phyloP scores from a whole-genome alignment of 2,329 filamentous ascomycete genomes.

The Epichloe sibirici region DNA sequence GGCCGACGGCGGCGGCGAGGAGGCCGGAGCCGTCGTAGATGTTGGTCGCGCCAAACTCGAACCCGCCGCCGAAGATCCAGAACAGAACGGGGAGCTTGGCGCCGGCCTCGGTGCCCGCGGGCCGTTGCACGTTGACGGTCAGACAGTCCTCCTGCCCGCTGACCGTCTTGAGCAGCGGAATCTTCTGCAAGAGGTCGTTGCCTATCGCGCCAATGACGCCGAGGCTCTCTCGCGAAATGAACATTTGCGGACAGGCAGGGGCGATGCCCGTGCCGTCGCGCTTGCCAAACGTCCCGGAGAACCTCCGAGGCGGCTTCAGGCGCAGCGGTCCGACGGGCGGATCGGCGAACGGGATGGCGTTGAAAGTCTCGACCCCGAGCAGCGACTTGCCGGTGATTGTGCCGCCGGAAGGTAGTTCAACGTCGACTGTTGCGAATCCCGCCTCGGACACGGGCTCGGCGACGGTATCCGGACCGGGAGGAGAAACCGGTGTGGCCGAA shows the following conservation, averaged over 20 bases:
- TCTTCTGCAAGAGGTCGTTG: slow-evolving; percentile 37
- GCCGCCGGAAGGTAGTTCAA: slow-evolving; percentile 43
- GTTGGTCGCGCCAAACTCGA: not conserved
- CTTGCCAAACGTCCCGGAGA: slow-evolving; percentile 45
- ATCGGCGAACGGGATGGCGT: slow-evolving; percentile 63
- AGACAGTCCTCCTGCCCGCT: slow-evolving; percentile 53
- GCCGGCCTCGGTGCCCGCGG: slow-evolving; percentile 38
- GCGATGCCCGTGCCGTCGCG: slow-evolving; percentile 46
- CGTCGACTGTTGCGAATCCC: slow-evolving; percentile 34
- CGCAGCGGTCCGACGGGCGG: slow-evolving; percentile 54
- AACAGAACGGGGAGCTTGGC: slow-evolving; percentile 49
- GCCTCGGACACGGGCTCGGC: slow-evolving; percentile 20
- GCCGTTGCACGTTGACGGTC: slow-evolving; percentile 47
- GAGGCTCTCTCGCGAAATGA: slow-evolving; percentile 36
- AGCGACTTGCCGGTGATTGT: slow-evolving; percentile 39
- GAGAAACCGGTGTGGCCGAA: slow-evolving; percentile 11
- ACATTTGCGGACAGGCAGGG: slow-evolving; percentile 61
- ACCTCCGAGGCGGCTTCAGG: slow-evolving; percentile 51
- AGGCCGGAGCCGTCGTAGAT: slow-evolving; percentile 2
- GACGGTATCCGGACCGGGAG: slow-evolving; percentile 6
- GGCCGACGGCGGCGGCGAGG: slow-evolving; percentile 28
- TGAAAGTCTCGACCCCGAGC: slow-evolving; percentile 51
- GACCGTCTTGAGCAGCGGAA: slow-evolving; percentile 44
- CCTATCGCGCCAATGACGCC: slow-evolving; percentile 31
- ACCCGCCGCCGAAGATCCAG: slow-evolving; percentile 5